Base-by-base conservation (phyloP, 1,139 yeast genomes). In the Yamadazyma pseudoaaseri region DNA sequence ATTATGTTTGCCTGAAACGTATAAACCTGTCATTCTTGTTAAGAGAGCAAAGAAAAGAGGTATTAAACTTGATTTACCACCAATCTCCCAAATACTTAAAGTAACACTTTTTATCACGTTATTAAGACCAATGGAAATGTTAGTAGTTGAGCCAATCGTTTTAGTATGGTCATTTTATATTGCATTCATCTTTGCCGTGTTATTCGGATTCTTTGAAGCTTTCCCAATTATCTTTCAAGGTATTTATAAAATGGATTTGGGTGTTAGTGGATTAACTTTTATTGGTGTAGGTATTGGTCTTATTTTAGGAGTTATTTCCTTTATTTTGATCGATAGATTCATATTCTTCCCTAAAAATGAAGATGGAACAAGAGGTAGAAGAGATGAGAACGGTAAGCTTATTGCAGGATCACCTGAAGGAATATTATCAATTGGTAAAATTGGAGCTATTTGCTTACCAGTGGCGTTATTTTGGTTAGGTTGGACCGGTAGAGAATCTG, bases 401-500 rank as follows among this genome's bases (percentile, higher is more conserved):
- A 48, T 74, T 43, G 53, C 58, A 56, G 67, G 58, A 35, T 47
- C 60, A 4, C 73, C 75, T 8, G 73, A 68, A 48, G 37, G 41
- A n/a, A 56, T 60, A 38, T 58, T 68, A 38, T 41, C 60, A 14
- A 48, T 75, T 8, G 79, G 79, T 38, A 72, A 76, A 43, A 56
- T 77, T 38, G 84, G 86, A 17, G 78, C 89, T 2, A 53, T 81
- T 20, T 70, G 77, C 16, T 62, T 85, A 41, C 90, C 90, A 12
- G 65, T 79, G 29, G 72, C 86, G 0, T 65, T 85, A 38, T 85
- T 86, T 58, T 85, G 94, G 94, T 67, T 84, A 39, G 95, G 83
- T 10, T 85, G 95, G 95, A 72, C 90, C 3, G 75, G 86, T 5
- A 72, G 76, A 49, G 31, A 34, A 5, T 42, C 62, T n/a, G 76